Evolutionary conservation across 1,139 yeast genomes (phyloP).

Genomic region (Kodamaea ohmeri): DNA sequence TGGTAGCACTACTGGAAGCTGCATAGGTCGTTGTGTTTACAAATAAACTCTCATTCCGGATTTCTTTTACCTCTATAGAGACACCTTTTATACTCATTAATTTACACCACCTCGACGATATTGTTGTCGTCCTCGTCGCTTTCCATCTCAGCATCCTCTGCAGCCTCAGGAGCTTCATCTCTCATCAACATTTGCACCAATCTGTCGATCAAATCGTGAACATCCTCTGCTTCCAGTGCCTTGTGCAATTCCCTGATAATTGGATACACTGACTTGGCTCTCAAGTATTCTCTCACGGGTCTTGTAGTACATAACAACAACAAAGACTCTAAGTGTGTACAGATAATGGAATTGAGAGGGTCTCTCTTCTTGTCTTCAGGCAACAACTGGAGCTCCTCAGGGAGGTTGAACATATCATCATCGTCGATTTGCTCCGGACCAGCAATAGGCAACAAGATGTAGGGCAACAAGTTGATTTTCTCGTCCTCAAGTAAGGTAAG

Average conservation of each 20-base stretch:
- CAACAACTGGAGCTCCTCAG: slow-evolving; percentile 81
- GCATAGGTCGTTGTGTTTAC: not conserved
- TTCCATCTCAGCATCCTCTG: slow-evolving; percentile 29
- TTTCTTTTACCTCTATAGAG: not conserved
- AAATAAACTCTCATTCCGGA: not conserved
- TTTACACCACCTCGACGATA: slow-evolving; percentile 51
- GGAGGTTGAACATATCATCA: slow-evolving; percentile 84
- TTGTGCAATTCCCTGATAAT: slow-evolving; percentile 82
- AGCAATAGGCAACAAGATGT: slow-evolving; percentile 77
- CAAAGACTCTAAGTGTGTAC: slow-evolving; percentile 73
- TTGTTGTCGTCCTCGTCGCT: slow-evolving; percentile 39
- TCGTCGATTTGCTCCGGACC: slow-evolving; percentile 77
- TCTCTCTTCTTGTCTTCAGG: slow-evolving; percentile 80
- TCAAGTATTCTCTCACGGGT: slow-evolving; percentile 67
- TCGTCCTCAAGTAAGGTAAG: slow-evolving; percentile 56
- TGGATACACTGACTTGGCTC: slow-evolving; percentile 79
- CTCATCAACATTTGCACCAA: slow-evolving; percentile 86
- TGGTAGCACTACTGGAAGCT: too few species aligned
- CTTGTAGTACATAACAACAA: slow-evolving; percentile 74
- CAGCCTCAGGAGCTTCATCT: slow-evolving; percentile 59
- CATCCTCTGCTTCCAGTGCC: slow-evolving; percentile 55
- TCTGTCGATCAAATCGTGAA: slow-evolving; percentile 68
- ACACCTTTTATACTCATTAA: not conserved
- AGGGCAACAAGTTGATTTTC: slow-evolving; percentile 73
- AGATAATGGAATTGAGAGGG: slow-evolving; percentile 59